Conservation (phyloP, 2,329 filamentous ascomycete species). For the Endoconidiophora laricicola region DNA sequence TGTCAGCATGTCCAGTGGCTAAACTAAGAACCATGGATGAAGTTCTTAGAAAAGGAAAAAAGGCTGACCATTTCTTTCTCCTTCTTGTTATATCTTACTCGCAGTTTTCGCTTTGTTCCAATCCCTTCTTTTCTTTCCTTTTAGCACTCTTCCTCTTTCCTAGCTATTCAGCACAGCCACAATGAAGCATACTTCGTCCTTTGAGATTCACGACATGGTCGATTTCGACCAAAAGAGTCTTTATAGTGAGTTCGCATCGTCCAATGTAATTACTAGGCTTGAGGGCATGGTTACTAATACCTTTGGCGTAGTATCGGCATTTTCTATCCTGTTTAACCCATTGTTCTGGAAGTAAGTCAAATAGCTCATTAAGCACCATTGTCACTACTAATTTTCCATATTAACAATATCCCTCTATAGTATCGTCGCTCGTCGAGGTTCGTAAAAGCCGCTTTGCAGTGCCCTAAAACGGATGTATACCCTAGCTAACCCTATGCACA, state of each 20-base stretch:
- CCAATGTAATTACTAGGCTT: neutral
- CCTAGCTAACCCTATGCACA: slow-evolving; percentile 21
- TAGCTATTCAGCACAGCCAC: slow-evolving; percentile 8
- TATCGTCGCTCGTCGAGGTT: slow-evolving; percentile 70
- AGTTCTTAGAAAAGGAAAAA: neutral
- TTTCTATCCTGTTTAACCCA: slow-evolving; percentile 82
- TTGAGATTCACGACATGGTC: slow-evolving; percentile 21
- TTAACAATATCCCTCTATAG: slow-evolving; percentile 31
- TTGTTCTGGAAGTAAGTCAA: slow-evolving; percentile 93
- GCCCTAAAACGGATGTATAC: slow-evolving; percentile 10
- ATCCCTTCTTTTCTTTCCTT: slow-evolving; percentile 5
- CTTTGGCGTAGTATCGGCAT: slow-evolving; percentile 52
- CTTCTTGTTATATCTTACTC: neutral
- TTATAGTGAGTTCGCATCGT: slow-evolving; percentile 34
- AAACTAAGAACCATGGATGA: too few species aligned
- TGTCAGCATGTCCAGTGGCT: too few species aligned
- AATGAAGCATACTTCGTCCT: neutral
- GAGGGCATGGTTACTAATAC: neutral
- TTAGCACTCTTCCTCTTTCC: slow-evolving; percentile 1
- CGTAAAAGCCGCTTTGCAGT: slow-evolving; percentile 12
- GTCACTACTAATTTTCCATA: neutral
- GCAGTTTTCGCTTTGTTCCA: neutral
- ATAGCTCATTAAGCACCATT: slow-evolving; percentile 1
- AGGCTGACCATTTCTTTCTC: neutral
- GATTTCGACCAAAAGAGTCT: slow-evolving; percentile 53